Conservation (phyloP, 139 green algal species). For the Gonium pectorale region DNA sequence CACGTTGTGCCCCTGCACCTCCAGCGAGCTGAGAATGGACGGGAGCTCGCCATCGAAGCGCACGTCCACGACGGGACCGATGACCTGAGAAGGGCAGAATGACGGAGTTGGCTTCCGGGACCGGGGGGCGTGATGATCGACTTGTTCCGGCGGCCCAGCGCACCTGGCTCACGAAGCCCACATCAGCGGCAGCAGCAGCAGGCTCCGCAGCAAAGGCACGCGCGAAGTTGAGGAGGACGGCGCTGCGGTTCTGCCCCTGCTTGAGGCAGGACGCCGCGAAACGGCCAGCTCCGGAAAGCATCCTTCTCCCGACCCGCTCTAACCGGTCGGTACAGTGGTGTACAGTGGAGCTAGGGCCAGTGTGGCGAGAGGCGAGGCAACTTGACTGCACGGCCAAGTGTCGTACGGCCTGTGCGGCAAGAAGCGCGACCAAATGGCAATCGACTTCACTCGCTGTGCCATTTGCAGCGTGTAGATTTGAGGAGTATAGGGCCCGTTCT, state of each 20-base stretch:
- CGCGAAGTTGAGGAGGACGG: not conserved
- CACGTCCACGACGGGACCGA: slow-evolving; percentile 98
- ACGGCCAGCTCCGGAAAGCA: slow-evolving; percentile 23
- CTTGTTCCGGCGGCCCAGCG: not conserved
- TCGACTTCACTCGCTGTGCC: too few species aligned
- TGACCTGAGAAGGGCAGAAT: slow-evolving; percentile 77
- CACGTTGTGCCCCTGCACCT: slow-evolving; percentile 88
- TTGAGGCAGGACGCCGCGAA: slow-evolving; percentile 26
- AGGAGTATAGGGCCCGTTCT: too few species aligned
- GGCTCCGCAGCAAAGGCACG: slow-evolving; percentile 43
- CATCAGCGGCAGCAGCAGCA: slow-evolving; percentile 26
- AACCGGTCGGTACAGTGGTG: too few species aligned
- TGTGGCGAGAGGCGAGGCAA: too few species aligned
- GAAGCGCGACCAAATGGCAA: too few species aligned
- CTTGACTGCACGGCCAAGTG: too few species aligned
- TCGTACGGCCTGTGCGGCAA: too few species aligned
- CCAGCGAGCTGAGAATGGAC: slow-evolving; percentile 91
- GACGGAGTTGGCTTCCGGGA: not conserved
- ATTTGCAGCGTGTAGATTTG: too few species aligned
- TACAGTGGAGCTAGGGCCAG: too few species aligned
- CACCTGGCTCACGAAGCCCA: slow-evolving; percentile 44
- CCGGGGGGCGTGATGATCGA: slow-evolving; percentile 18
- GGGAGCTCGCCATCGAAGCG: slow-evolving; percentile 96
- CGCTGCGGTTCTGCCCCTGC: slow-evolving; percentile 28
- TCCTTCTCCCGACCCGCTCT: too few species aligned